Percentiles rank a stretch among this genome's conserved stretches.
These are phyloP conservation scores for Amaranthus palmeri DNA, from an alignment of 148 eudicot species.

Conservation along the genomic window DNA sequence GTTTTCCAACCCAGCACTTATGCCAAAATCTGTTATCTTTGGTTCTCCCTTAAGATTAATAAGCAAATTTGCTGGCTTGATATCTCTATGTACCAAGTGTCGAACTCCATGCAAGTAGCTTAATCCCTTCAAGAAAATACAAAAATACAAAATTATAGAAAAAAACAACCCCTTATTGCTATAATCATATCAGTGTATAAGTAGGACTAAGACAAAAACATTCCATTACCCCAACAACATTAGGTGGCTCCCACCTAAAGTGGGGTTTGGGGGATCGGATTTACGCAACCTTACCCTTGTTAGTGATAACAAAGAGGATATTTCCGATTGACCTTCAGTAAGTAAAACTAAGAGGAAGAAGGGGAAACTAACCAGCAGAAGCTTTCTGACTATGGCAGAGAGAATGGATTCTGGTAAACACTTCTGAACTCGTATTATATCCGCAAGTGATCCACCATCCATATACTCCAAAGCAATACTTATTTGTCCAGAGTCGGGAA, in stretches of 20 bases:
- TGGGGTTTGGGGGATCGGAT: too few species aligned
- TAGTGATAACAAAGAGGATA: not conserved
- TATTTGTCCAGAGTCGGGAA: conserved; percentile 94
- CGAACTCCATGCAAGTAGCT: conserved; percentile 85
- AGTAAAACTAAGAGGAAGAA: not conserved
- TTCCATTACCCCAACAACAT: too few species aligned
- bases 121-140: conserved; percentile 51
- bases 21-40: conserved; percentile 97
- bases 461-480: conserved; percentile 96
- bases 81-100: conserved; percentile 90
- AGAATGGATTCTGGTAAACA: conserved; percentile 79
- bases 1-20: conserved; percentile 96
- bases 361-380: conserved; percentile 46
- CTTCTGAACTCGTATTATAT: conserved; percentile 49
- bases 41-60: conserved; percentile 93
- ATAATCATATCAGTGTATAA: not conserved
- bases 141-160: conserved; percentile 12
- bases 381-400: conserved; percentile 70
- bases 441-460: conserved; percentile 98
- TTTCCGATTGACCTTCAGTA: not conserved
- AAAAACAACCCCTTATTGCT: not conserved
- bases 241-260: too few species aligned
- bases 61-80: conserved; percentile 97
- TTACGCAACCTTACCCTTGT: too few species aligned
- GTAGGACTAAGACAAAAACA: not conserved